phyloP scores from a whole-genome alignment of 805 yeast genomes.

The Candida hispaniensis region DNA sequence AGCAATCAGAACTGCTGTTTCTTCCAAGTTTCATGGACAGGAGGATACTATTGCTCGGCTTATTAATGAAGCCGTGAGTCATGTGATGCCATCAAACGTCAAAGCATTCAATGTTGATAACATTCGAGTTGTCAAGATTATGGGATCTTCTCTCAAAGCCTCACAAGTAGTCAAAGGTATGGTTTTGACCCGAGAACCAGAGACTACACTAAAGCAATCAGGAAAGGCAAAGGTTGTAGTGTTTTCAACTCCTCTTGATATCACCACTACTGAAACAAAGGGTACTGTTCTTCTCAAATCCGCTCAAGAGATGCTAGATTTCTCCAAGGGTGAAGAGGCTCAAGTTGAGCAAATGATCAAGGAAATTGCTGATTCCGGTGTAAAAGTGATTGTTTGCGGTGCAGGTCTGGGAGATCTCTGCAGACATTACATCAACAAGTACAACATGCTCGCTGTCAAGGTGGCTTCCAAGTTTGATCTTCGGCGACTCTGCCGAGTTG shows the following conservation, averaged over 20 bases:
- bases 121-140: slow-evolving; percentile 88
- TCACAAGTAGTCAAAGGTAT: slow-evolving; percentile 87
- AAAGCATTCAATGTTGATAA: slow-evolving; percentile 77
- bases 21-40: slow-evolving; percentile 86
- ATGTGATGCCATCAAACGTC: slow-evolving; percentile 62
- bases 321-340: slow-evolving; percentile 91
- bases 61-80: slow-evolving; percentile 74
- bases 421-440: slow-evolving; percentile 81
- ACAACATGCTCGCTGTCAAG: slow-evolving; percentile 71
- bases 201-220: slow-evolving; percentile 68
- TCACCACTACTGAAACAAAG: slow-evolving; percentile 93
- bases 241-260: slow-evolving; percentile 88
- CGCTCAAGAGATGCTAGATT: slow-evolving; percentile 94
- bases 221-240: slow-evolving; percentile 76
- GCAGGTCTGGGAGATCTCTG: slow-evolving; percentile 88
- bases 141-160: slow-evolving; percentile 73
- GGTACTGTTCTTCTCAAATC: slow-evolving; percentile 94
- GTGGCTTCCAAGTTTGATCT: slow-evolving; percentile 91
- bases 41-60: slow-evolving; percentile 68
- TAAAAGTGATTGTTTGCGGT: slow-evolving; percentile 87
- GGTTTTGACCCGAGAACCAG: slow-evolving; percentile 98
- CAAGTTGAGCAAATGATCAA: slow-evolving; percentile 79
- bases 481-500: slow-evolving; percentile 87
- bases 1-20: slow-evolving; percentile 74
- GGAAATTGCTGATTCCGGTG: slow-evolving; percentile 75